Base-by-base conservation (phyloP, 129 eudicot genomes). In the Sambucus nigra region DNA sequence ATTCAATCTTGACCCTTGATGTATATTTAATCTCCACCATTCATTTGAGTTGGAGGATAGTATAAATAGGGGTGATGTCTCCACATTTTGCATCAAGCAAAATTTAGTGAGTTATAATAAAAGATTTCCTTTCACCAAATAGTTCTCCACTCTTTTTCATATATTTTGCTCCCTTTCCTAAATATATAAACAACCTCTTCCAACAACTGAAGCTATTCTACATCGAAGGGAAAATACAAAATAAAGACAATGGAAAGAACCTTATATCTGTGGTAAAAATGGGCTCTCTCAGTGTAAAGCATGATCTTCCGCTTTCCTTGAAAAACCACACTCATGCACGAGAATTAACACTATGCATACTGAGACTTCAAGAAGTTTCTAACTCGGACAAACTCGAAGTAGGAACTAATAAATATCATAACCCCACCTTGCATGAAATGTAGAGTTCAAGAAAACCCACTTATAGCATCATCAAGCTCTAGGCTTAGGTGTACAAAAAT, bases 271-370 rank as follows among this genome's bases (percentile, higher is more conserved):
- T 69, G 73, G 70, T 82, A 85, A 68, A 91, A 91, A 60, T 81
- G 98, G 53, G 94, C 84, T 82, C 95, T 75, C 72, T 91, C 98
- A 27, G 88, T 81, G 72, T 91, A 85, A 8, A 91, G 63, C 86
- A 91, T 79, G 51, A 85, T 79, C 71, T 86, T 85, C 56, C 74
- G 63, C 42, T 59, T 61, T 25, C 89, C 94, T 58, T 87, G 71
- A 56, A 79, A 64, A 85, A 86, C 86, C 80, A 69, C 59, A 44
- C 75, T 55, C 95, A 79, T 53, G 84, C 72, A 65, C 78, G 75
- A 54, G 98, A 85, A 56, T 82, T 77, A 74, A 85, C 95, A 46
- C 66, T 65, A 81, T 65, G 95, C 95, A 51, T 68, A 82, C 51
- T 85, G 78, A 15, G 89, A 81, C 71, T 74, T 82, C 78, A 91